Conservation (phyloP, 108 stramenopile species). For the Cyclotella choctawhatcheeana region DNA sequence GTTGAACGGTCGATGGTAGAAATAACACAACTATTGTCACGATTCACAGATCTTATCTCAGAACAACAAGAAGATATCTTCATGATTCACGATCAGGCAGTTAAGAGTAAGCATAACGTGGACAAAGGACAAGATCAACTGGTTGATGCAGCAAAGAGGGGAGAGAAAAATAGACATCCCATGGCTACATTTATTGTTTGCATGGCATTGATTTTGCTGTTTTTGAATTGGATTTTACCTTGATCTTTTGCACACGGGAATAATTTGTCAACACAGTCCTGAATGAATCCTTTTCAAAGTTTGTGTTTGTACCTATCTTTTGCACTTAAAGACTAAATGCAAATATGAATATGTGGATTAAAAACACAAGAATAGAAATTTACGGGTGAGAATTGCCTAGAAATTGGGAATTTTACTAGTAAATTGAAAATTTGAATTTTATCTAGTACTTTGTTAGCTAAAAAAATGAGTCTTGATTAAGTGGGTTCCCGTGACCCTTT, state of each 20-base stretch:
- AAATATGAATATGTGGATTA: no score
- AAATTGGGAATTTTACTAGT: background rate
- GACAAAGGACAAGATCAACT: conserved; percentile 81
- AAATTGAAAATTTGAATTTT: background rate
- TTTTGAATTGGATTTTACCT: conserved; percentile 74
- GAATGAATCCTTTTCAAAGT: background rate
- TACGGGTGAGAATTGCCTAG: background rate
- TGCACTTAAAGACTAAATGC: no score
- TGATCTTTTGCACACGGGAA: no score
- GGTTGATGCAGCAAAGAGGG: conserved; percentile 75
- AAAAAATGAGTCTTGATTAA: background rate
- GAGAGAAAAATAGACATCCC: conserved; percentile 72
- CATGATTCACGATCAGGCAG: conserved; percentile 70
- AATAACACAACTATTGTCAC: conserved; percentile 79
- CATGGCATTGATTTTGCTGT: conserved; percentile 65
- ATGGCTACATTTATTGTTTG: conserved; percentile 76
- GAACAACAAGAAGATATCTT: conserved; percentile 83
- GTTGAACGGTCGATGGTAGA: conserved; percentile 82
- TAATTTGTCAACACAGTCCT: no score
- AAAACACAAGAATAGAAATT: no score
- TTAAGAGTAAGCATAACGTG: conserved; percentile 77
- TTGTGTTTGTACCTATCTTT: no score
- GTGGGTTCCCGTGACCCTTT: background rate
- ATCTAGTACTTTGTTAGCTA: background rate
- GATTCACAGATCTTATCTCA: conserved; percentile 77